A percentile compares a stretch with the other conserved stretches of the same genome.
phyloP scores from a whole-genome alignment of 306 rosid genomes.

The Vigna angularis region DNA sequence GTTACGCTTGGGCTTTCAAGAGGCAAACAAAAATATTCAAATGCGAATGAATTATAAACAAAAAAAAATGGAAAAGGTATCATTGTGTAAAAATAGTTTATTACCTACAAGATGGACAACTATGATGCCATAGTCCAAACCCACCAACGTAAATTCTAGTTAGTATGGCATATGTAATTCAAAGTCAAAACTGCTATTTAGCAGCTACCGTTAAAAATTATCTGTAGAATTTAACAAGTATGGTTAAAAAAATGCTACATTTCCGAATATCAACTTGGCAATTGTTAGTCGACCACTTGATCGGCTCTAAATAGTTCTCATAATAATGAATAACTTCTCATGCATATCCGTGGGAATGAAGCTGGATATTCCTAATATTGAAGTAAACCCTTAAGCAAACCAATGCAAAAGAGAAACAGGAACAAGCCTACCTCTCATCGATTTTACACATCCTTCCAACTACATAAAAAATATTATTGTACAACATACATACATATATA shows the following conservation, averaged over 20 bases:
- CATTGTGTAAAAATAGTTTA: background rate
- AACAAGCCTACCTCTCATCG: background rate
- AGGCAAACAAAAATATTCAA: slow-evolving; percentile 2
- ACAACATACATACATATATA: too few relatives aligned
- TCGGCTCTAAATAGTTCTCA: slow-evolving; percentile 9
- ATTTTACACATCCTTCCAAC: slow-evolving; percentile 3
- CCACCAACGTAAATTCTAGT: slow-evolving; percentile 12
- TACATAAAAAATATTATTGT: background rate
- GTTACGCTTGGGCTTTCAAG: background rate
- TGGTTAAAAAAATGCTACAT: slow-evolving; percentile 5
- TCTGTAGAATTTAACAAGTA: background rate
- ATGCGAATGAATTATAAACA: background rate
- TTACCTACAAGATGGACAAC: slow-evolving; percentile 12
- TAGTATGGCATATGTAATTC: background rate
- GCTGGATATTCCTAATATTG: slow-evolving; percentile 19
- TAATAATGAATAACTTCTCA: background rate
- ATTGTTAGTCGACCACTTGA: slow-evolving; percentile 15
- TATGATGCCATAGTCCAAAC: slow-evolving; percentile 4
- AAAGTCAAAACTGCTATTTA: slow-evolving; percentile 18
- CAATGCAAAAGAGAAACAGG: slow-evolving; percentile 15
- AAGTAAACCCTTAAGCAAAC: background rate
- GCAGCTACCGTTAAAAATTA: background rate
- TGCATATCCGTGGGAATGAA: slow-evolving; percentile 10
- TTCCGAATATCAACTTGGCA: slow-evolving; percentile 23
- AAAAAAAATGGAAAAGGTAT: background rate